Conservation (phyloP, 2,329 filamentous ascomycete species). For the Hymenoscyphus salicellus region DNA sequence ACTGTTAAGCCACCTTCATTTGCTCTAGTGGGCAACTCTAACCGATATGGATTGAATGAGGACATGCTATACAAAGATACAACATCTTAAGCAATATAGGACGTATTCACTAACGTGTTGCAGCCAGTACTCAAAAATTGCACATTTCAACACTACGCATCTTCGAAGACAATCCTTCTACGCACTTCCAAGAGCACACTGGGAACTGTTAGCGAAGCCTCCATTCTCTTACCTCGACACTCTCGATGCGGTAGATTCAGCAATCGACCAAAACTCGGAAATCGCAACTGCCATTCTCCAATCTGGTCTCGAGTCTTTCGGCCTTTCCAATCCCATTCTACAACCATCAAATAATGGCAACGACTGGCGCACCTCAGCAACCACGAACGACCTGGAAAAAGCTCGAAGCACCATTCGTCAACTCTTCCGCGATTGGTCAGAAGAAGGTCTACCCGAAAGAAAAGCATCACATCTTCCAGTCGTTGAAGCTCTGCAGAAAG, state of each 20-base stretch:
- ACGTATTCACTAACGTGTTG: background rate
- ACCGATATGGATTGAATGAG: background rate
- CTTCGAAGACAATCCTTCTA: conserved; percentile 90
- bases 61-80: background rate
- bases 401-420: conserved; percentile 89
- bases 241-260: conserved; percentile 75
- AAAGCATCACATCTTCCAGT: conserved; percentile 75
- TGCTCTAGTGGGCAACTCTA: background rate
- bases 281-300: conserved; percentile 75
- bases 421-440: conserved; percentile 92
- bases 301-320: conserved; percentile 66
- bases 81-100: background rate
- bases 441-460: conserved; percentile 70
- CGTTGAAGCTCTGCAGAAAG: conserved; percentile 58
- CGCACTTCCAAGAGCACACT: conserved; percentile 78
- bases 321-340: conserved; percentile 36
- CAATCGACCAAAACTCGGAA: conserved; percentile 84
- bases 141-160: conserved; percentile 89
- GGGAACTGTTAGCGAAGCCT: conserved; percentile 73
- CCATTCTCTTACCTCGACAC: conserved; percentile 82
- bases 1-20: background rate
- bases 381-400: conserved; percentile 77
- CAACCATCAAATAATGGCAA: conserved; percentile 26
- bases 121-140: conserved; percentile 79
- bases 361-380: conserved; percentile 70